Conservation (phyloP, 306 rosid species). For the Prunus mume region DNA sequence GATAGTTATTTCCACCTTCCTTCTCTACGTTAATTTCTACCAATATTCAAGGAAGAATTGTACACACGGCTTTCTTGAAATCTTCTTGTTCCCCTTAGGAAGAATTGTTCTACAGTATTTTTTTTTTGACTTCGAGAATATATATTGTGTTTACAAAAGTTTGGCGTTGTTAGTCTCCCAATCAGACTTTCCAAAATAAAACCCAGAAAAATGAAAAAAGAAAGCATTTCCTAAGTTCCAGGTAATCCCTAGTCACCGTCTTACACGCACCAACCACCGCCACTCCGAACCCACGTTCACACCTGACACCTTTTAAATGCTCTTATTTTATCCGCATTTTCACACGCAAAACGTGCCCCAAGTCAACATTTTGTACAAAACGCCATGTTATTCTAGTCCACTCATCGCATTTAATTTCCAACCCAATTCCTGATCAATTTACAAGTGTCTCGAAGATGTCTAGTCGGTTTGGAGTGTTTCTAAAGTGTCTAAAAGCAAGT, state of each 20-base stretch:
- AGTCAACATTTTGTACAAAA: slow-evolving; percentile 8
- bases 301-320: not conserved
- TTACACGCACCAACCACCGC: slow-evolving; percentile 23
- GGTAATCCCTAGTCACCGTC: slow-evolving; percentile 34
- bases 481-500: no score
- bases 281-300: slow-evolving; percentile 27
- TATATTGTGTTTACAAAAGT: no score
- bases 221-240: not conserved
- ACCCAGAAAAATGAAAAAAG: not conserved
- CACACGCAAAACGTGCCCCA: not conserved
- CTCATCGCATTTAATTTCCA: not conserved
- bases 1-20: no score
- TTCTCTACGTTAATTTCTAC: no score
- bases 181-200: not conserved
- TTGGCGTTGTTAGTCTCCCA: not conserved
- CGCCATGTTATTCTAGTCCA: not conserved
- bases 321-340: slow-evolving; percentile 1
- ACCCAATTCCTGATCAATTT: not conserved
- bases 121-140: no score
- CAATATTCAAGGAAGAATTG: not conserved
- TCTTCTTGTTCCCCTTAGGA: not conserved
- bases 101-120: no score
- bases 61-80: no score
- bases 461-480: no score
- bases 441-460: not conserved